Evolutionary conservation across 108 stramenopile genomes (phyloP).

Genomic region (Cyclotella cryptica): DNA sequence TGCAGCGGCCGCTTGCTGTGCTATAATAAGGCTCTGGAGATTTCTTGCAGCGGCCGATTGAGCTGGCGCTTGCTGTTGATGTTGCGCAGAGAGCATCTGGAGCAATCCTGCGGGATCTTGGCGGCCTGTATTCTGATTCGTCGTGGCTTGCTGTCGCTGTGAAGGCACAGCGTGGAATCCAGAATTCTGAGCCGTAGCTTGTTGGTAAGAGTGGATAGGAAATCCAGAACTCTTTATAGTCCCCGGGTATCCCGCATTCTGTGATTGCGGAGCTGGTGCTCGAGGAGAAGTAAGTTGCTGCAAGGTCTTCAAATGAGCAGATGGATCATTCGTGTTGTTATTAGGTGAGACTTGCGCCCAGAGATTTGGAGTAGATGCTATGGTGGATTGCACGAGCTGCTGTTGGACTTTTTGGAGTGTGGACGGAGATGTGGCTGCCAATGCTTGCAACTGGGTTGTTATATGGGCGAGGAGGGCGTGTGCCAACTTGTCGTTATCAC

Average conservation of each 20-base stretch:
- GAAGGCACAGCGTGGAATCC: no score
- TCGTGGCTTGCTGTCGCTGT: not conserved
- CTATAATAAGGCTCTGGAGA: not conserved
- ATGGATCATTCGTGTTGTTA: not conserved
- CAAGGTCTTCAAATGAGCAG: not conserved
- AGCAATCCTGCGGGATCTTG: not conserved
- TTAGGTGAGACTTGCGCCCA: not conserved
- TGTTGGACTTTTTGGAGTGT: slow-evolving; percentile 20
- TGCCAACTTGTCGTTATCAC: slow-evolving; percentile 20
- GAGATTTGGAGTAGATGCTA: not conserved
- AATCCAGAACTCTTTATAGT: no score
- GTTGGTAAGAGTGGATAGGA: no score
- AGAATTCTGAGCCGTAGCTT: no score
- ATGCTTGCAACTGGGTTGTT: slow-evolving; percentile 21
- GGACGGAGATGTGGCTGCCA: slow-evolving; percentile 26
- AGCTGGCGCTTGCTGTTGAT: not conserved
- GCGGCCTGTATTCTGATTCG: not conserved
- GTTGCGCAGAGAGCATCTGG: not conserved
- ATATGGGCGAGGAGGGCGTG: slow-evolving; percentile 29
- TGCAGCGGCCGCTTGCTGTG: slow-evolving; percentile 3
- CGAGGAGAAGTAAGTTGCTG: not conserved
- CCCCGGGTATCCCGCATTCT: not conserved
- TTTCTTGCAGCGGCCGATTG: not conserved
- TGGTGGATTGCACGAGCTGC: slow-evolving; percentile 16
- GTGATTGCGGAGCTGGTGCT: not conserved